Evolutionary conservation across 768 basidiomycete genomes (phyloP), one percentile per base, ranked within the genome.

Genomic region (Tylopilus subfusipes): DNA sequence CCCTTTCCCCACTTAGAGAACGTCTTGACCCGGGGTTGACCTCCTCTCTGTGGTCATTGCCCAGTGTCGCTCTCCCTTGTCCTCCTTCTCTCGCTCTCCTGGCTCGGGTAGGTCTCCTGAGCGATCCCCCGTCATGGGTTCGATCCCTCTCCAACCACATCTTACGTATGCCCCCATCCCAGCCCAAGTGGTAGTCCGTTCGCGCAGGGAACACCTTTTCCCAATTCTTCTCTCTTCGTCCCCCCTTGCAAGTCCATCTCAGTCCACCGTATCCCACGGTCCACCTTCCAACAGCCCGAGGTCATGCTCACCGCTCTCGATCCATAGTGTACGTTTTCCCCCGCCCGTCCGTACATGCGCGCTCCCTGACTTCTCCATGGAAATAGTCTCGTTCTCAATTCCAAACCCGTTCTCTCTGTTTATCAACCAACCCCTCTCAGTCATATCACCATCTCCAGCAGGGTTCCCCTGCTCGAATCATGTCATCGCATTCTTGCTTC

Each of bases 1-100:
- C 56, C 16, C 54, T 61, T 27, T 61, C 62, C 14, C 54, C 34
- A 36, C 34, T 36, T 8, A 36, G 34, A 2, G 34, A 36, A 18
- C 12, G 6, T 36, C 34, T 36, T 8, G 34, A 36, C 34, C 18
- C 34, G 34, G 34, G 34, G 18, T 36, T 53, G 21, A 18, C 22
- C 14, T 25, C 19, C 9, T 48, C 58, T 27, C 64, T 54, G 2
- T 36, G 48, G 11, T n/a, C 42, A 14, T 42, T 49, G 1, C 38
- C 58, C 19, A 21, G 25, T 21, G 24, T 46, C 16, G 1, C 42
- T 45, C 43, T 51, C 14, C 24, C 58, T 25, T 39, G 53, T 33
- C 54, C 24, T 63, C 63, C 5, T 55, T 63, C 25, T 56, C 64
- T 38, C 58, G 53, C 11, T 50, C 12, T 36, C 34, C 34, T 36